phyloP scores from a whole-genome alignment of 768 basidiomycete species.

The Aureoboletus auriporus region DNA sequence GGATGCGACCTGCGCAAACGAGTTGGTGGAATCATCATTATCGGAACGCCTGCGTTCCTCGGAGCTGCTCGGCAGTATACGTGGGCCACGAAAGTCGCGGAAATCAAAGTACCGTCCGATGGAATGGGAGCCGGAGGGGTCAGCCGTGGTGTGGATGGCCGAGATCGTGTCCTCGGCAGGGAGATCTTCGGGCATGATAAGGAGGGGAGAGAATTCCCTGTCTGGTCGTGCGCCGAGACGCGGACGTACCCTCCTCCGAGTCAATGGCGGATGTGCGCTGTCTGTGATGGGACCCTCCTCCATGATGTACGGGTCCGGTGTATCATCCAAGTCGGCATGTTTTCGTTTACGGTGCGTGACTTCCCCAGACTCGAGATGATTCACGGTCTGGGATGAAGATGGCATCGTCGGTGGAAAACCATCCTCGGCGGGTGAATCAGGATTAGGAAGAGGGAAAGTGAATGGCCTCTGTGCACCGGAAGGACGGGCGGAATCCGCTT shows the following conservation, averaged over 20 bases:
- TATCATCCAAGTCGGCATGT: neutral
- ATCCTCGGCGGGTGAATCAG: neutral
- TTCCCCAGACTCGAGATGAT: neutral
- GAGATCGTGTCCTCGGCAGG: neutral
- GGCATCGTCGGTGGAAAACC: neutral
- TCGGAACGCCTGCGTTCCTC: conserved; percentile 5
- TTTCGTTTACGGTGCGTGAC: conserved; percentile 18
- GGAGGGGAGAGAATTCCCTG: conserved; percentile 22
- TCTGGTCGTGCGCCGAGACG: conserved; percentile 5
- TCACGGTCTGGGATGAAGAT: neutral
- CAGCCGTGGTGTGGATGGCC: neutral
- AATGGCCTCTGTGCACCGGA: neutral
- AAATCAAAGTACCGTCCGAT: neutral
- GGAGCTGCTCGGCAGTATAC: neutral
- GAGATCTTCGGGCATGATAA: conserved; percentile 12
- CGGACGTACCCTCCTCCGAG: conserved; percentile 8
- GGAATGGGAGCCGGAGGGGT: neutral
- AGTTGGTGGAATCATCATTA: conserved; percentile 4
- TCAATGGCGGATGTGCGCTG: neutral
- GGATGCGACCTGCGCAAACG: conserved; percentile 17
- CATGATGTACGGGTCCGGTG: neutral
- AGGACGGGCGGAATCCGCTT: neutral
- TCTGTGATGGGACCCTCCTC: neutral
- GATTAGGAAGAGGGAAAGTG: neutral
- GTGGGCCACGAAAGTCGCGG: neutral